phyloP scores from a whole-genome alignment of 2,329 filamentous ascomycete genomes.

The Aureobasidium mangrovei region DNA sequence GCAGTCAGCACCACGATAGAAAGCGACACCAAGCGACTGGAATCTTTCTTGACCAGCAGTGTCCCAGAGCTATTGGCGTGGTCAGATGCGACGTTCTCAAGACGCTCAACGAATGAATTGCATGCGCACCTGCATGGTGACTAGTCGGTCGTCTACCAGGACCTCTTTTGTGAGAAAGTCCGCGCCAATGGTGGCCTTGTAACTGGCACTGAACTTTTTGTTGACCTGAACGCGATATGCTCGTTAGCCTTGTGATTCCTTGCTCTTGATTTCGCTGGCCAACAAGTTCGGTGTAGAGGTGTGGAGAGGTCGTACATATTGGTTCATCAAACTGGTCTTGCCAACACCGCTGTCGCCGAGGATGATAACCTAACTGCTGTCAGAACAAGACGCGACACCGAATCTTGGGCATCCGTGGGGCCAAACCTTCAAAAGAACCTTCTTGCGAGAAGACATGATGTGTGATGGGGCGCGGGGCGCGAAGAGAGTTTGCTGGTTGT shows the following conservation, averaged over 20 bases:
- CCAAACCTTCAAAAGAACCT: constrained; percentile 30
- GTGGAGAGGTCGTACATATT: constrained; percentile 71
- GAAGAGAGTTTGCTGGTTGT: neutral
- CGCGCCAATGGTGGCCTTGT: constrained; percentile 98
- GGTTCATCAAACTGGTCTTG: constrained; percentile 99
- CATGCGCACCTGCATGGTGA: constrained; percentile 81
- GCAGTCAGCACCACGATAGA: constrained; percentile 96
- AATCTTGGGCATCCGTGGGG: neutral
- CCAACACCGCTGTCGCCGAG: constrained; percentile 97
- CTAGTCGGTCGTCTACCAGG: constrained; percentile 88
- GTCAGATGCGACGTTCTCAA: neutral
- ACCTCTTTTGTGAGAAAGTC: constrained; percentile 99
- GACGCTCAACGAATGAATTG: neutral
- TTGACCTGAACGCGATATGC: constrained; percentile 62
- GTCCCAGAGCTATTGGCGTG: constrained; percentile 71
- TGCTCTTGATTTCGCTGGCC: neutral
- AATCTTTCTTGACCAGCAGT: constrained; percentile 96
- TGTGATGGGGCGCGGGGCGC: constrained; percentile 9
- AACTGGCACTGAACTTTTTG: constrained; percentile 99
- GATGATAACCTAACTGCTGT: constrained; percentile 73
- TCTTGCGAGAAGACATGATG: constrained; percentile 31
- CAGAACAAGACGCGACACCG: neutral
- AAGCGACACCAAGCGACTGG: constrained; percentile 92
- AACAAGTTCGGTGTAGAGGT: neutral
- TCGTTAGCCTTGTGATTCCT: constrained; percentile 5